Base-by-base conservation (phyloP, 1,284 basidiomycete genomes). In the Heterobasidion annosum region DNA sequence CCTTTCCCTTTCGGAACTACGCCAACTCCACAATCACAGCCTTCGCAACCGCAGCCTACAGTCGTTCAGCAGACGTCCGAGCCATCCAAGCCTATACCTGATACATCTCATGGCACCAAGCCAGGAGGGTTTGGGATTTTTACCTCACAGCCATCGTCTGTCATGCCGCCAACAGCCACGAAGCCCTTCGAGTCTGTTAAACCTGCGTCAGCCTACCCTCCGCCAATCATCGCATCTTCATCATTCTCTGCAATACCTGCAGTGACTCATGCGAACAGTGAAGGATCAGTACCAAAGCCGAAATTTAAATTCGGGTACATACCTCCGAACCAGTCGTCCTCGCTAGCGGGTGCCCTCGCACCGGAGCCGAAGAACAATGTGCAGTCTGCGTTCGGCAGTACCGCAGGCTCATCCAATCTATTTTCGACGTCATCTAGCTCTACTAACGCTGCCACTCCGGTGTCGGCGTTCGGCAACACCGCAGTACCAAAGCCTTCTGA, bases 291-390 rank as follows among this genome's bases (percentile, higher is more conserved):
- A 32, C 8, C 55, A 13, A 58, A 62, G 33, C 61, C 61, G 40
- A 68, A 68, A 55, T 70, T 70, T 61, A 65, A 59, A 48, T 70
- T 70, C 46, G 66, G 65, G 6, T 49, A 62, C n/a, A 54, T 56
- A 47, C 15, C 45, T 15, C 16, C 48, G 34, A 50, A 4, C 9
- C 52, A 56, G 50, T 18, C 57, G 2, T 18, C 60, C 19, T 49
- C 63, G 1, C 51, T 52, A 18, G 48, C 57, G 19, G 52, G 6
- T 37, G 9, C 48, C 12, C 15, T 33, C 33, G 7, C 48, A n/a
- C 15, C 48, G 15, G 25, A 16, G 18, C 43, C 58, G 10, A 18
- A 50, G 25, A 34, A 45, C 12, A 34, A 10, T 9, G 51, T 13
- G 8, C 53, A 51, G 50, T 42, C 25, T 8, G 16, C 35, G 37